Conservation (phyloP, 2,329 filamentous ascomycete genomes). For the Calonectria fujianensis region DNA sequence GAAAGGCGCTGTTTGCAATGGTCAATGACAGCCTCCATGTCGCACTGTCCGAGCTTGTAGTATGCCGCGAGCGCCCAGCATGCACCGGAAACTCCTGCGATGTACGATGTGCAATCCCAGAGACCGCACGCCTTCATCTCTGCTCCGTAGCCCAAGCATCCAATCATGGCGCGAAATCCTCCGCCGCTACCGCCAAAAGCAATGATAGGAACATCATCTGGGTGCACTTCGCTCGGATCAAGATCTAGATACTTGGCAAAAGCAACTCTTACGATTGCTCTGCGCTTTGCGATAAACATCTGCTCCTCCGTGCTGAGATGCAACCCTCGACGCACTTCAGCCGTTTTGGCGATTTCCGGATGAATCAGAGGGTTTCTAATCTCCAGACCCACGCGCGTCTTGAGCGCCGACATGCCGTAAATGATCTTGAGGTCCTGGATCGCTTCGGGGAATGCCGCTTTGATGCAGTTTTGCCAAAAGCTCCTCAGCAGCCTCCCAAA, state of each 20-base stretch:
- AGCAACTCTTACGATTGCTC: not conserved
- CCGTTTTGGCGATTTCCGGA: constrained; percentile 32
- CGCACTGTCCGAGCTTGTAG: constrained; percentile 29
- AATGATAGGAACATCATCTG: constrained; percentile 33
- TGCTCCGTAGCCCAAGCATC: constrained; percentile 32
- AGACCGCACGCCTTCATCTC: constrained; percentile 31
- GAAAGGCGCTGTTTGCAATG: constrained; percentile 38
- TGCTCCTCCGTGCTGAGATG: constrained; percentile 30
- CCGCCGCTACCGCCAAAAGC: constrained; percentile 37
- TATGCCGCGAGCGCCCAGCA: constrained; percentile 37
- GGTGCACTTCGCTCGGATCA: constrained; percentile 25
- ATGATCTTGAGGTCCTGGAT: constrained; percentile 40
- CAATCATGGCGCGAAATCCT: constrained; percentile 40
- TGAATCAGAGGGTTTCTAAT: constrained; percentile 35
- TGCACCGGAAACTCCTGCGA: constrained; percentile 36
- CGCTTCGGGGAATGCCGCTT: constrained; percentile 39
- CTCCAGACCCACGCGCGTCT: constrained; percentile 30
- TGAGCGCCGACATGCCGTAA: constrained; percentile 35
- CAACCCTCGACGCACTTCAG: constrained; percentile 31
- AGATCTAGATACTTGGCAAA: constrained; percentile 31
- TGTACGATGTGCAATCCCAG: constrained; percentile 37
- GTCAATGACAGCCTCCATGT: constrained; percentile 35
- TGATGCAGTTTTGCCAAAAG: constrained; percentile 38
- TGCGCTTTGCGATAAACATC: constrained; percentile 28
- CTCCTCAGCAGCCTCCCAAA: constrained; percentile 13